Evolutionary conservation across 495 filamentous ascomycete species (phyloP), one percentile per base, ranked within the genome.

Genomic region (Penicillium macrosclerotiorum): DNA sequence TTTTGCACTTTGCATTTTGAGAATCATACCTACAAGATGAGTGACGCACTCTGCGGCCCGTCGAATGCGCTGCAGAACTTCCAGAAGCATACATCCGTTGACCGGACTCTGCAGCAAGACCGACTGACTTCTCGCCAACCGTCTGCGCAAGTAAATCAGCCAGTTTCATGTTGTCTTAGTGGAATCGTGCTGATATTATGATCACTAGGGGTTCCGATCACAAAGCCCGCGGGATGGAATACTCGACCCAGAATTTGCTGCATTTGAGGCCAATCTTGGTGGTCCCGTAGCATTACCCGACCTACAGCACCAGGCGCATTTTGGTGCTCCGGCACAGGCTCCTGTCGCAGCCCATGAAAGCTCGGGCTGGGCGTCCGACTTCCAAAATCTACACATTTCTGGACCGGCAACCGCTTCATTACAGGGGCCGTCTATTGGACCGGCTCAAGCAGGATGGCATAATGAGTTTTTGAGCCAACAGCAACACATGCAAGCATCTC

Each of bases 11-110:
- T 38, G 6, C 22, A 33, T 40, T 27, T 4, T 16, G n/a, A 20
- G 23, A 9, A 26, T 41, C 24, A 13, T 27, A 34, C 8, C 44
- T 31, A 33, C 63, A 66, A 54, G 64, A 94, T 95, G 90, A 74
- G 84, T 36, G 89, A 94, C 62, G 76, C 77, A 47, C 75, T 95
- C 38, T 97, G 92, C 66, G 89, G 92, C 32, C 90, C 92, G 18
- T 90, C 90, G 8, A 96, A 91, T 67, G 82, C 89, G 49, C 81
- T 93, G 29, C 86, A 93, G 60, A 87, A 79, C 56, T 85, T 96
- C 54, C 80, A 89, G 54, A 86, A 91, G 53, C 90, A 96, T 68
- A 73, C 82, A 4, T 77, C 83, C 8, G 77, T 82, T 35, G 89
- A 97, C 62, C 76, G 86, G 13, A 84, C 85, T 4, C 74, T 92